These are phyloP conservation scores for Aspergillus pseudotamarii DNA, from an alignment of 2,329 filamentous ascomycete genomes.

Conservation along the genomic window DNA sequence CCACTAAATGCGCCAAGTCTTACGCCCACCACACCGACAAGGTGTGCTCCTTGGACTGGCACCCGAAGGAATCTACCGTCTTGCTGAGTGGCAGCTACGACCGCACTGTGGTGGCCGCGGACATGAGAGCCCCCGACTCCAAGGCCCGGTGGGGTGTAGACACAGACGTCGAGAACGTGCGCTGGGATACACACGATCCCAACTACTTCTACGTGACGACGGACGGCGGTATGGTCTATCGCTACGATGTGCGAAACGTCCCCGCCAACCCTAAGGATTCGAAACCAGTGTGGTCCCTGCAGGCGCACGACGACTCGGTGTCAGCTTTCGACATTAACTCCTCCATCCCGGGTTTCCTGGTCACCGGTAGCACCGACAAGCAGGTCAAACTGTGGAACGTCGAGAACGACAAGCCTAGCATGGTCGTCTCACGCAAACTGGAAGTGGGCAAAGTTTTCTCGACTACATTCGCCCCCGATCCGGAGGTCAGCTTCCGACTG, in stretches of 20 bases:
- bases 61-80: conserved; percentile 81
- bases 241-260: conserved; percentile 80
- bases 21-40: conserved; percentile 97
- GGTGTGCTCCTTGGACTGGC: conserved; percentile 94
- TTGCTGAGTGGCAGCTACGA: conserved; percentile 94
- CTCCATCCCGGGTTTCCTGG: conserved; percentile 87
- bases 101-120: conserved; percentile 87
- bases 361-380: conserved; percentile 90
- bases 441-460: conserved; percentile 96
- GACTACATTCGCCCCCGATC: conserved; percentile 84
- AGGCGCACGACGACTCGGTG: conserved; percentile 90
- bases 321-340: conserved; percentile 93
- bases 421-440: conserved; percentile 89
- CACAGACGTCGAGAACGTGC: conserved; percentile 88
- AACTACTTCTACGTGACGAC: conserved; percentile 97
- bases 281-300: conserved; percentile 90
- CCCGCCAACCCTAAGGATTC: conserved; percentile 72
- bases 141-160: conserved; percentile 90
- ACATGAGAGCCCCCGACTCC: conserved; percentile 90
- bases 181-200: conserved; percentile 89
- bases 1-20: conserved; percentile 88
- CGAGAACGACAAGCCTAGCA: conserved; percentile 73
- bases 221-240: conserved; percentile 88
- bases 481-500: conserved; percentile 86
- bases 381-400: conserved; percentile 98